Percentiles rank a stretch among this genome's conserved stretches.
Evolutionary conservation across 2,329 filamentous ascomycete genomes (phyloP).

Genomic region (Fusarium agapanthi): DNA sequence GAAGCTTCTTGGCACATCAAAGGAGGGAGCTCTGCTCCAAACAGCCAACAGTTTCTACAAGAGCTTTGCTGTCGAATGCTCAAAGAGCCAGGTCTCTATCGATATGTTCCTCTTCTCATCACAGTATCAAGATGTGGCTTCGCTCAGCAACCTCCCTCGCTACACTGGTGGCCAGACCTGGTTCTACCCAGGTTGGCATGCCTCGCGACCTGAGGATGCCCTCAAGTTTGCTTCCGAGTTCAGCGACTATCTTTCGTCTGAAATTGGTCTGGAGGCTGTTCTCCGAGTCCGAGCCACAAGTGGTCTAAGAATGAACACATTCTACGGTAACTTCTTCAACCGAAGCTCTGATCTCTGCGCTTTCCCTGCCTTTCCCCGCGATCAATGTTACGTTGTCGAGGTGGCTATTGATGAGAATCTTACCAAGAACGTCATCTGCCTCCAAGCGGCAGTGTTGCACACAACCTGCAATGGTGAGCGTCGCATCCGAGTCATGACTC

Average conservation of each 20-base stretch:
- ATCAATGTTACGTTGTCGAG: conserved; percentile 97
- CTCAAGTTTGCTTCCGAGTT: conserved; percentile 98
- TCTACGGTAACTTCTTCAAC: conserved; percentile 99
- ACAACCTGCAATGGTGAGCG: conserved; percentile 98
- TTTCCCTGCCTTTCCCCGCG: conserved; percentile 96
- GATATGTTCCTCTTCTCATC: conserved; percentile 98
- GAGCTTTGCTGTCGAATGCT: conserved; percentile 98
- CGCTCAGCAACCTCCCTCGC: conserved; percentile 90
- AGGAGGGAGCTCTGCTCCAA: conserved; percentile 87
- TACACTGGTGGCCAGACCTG: conserved; percentile 98
- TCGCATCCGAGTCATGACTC: conserved; percentile 91
- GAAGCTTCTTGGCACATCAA: conserved; percentile 91
- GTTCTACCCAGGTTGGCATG: conserved; percentile 99
- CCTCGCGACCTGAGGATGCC: conserved; percentile 90
- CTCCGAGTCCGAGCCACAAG: conserved; percentile 95
- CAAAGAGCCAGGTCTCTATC: conserved; percentile 97
- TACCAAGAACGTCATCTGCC: conserved; percentile 88
- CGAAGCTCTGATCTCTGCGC: conserved; percentile 96
- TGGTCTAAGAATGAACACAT: conserved; percentile 93
- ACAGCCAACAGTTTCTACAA: conserved; percentile 98
- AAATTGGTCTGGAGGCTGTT: conserved; percentile 95
- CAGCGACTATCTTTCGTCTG: conserved; percentile 93
- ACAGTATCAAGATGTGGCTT: conserved; percentile 97
- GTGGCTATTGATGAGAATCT: conserved; percentile 97
- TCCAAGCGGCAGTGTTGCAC: conserved; percentile 94